phyloP scores from a whole-genome alignment of 164 flowering plant genomes.

The Euptelea pleiosperma region DNA sequence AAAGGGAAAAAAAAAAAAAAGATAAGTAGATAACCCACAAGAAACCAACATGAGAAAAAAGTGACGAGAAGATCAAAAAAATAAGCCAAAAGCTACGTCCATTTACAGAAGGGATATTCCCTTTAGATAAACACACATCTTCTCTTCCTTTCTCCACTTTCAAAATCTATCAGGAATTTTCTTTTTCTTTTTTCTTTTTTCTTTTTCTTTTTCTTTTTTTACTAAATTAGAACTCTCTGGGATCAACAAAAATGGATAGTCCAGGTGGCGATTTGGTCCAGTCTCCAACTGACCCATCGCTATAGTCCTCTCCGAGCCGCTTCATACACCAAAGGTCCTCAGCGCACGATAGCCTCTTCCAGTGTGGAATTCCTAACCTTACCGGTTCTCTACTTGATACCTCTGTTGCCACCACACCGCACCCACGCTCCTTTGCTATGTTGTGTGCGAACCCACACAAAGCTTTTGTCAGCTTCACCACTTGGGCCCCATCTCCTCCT shows the following conservation, averaged over 20 bases:
- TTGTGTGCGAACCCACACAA: constrained; percentile 82
- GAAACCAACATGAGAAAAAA: too few relatives aligned
- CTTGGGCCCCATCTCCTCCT: constrained; percentile 74
- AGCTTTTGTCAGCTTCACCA: constrained; percentile 36
- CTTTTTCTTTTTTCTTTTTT: too few relatives aligned
- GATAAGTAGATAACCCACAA: too few relatives aligned
- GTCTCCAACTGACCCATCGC: constrained; percentile 86
- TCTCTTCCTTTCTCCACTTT: too few relatives aligned
- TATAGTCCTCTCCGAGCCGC: constrained; percentile 71
- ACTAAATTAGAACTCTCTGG: constrained; percentile 78
- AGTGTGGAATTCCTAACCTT: constrained; percentile 69
- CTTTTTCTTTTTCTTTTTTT: too few relatives aligned
- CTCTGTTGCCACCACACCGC: constrained; percentile 85
- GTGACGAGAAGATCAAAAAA: too few relatives aligned
- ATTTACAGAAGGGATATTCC: too few relatives aligned
- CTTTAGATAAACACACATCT: too few relatives aligned
- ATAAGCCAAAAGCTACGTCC: too few relatives aligned
- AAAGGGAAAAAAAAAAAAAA: too few relatives aligned
- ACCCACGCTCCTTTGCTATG: constrained; percentile 59
- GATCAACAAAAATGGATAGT: constrained; percentile 86
- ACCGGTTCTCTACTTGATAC: constrained; percentile 73
- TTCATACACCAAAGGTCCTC: constrained; percentile 97
- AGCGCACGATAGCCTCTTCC: constrained; percentile 74
- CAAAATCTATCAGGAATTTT: too few relatives aligned
- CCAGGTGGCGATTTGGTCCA: constrained; percentile 92